Evolutionary conservation across 352 stramenopile species (phyloP), one percentile per base, ranked within the genome.

Genomic region (Sclerospora graminicola): DNA sequence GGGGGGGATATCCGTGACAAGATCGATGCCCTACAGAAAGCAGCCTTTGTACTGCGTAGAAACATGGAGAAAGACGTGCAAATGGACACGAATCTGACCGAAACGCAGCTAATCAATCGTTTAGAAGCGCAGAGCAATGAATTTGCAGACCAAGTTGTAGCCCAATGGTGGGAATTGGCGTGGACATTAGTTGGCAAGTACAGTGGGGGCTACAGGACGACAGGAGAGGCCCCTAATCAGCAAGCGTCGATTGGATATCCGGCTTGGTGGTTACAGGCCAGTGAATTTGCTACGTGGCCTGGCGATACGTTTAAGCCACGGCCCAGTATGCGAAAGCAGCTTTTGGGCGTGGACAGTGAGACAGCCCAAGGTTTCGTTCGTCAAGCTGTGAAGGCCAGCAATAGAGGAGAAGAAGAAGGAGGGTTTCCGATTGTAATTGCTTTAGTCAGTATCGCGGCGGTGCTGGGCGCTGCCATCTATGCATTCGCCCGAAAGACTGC

Each of bases 181-280:
- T 89, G 76, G 76, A 66, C 41, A 16, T 45, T 89, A 9, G 57
- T 86, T 7, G 68, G 66, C 35, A 89, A 86, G 48, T 89, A 76
- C 49, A 85, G 69, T 41, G 61, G 83, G 26, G 77, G 77, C 27
- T 85, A 81, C 56, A 55, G 82, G 43, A 83, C 71, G 13, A 85
- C 67, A 7, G 74, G 77, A 18, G 77, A 89, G 40, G 45, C 33
- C n/a, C 48, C 66, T 0, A 42, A 45, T 3, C 41, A 82, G 10
- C 69, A 75, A 57, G 20, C 60, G 4, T 63, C 63, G 18, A 70
- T 68, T 4, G 77, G 77, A 21, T 89, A 89, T 34, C 72, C 70
- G 2, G 53, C 61, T 9, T 80, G 66, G 69, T 86, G 70, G 71
- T 33, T 89, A 18, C 40, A 70, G 28, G 30, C 54, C 16, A 80